phyloP scores from a whole-genome alignment of 2,329 filamentous ascomycete genomes.

The Microdochium paspali region DNA sequence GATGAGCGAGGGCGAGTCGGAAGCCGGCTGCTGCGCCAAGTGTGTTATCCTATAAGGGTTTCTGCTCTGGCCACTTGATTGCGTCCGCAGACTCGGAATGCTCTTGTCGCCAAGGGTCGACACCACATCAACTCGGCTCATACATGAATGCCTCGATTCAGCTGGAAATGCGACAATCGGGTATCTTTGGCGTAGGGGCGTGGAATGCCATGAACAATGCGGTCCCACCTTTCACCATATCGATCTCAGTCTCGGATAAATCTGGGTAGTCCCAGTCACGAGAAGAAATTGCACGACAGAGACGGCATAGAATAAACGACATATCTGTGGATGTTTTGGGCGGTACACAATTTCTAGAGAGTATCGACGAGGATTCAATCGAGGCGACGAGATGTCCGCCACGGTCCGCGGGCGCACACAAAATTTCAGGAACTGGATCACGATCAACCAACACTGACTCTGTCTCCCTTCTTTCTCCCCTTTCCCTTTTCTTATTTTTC shows the following conservation, averaged over 20 bases:
- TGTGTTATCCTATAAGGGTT: slow-evolving; percentile 74
- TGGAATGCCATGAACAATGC: too few relatives aligned
- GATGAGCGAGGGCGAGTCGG: slow-evolving; percentile 58
- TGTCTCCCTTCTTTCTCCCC: background rate
- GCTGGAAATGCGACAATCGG: too few relatives aligned
- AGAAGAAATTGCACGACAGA: background rate
- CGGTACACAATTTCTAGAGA: too few relatives aligned
- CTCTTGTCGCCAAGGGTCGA: background rate
- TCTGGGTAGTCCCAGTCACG: background rate
- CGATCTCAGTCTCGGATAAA: background rate
- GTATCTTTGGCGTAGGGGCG: too few relatives aligned
- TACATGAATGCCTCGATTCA: slow-evolving; percentile 7
- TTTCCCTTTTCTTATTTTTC: background rate
- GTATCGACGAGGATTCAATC: too few relatives aligned
- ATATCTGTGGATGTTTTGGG: too few relatives aligned
- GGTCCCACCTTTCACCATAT: background rate
- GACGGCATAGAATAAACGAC: background rate
- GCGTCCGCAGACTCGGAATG: too few relatives aligned
- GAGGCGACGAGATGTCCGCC: background rate
- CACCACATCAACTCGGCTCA: background rate
- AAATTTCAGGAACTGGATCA: background rate
- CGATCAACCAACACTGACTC: background rate
- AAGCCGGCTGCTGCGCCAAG: slow-evolving; percentile 73
- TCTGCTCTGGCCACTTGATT: too few relatives aligned
- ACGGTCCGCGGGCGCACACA: background rate